phyloP scores from a whole-genome alignment of 202 grass and related monocot species.

The Tripidium arundinaceum region DNA sequence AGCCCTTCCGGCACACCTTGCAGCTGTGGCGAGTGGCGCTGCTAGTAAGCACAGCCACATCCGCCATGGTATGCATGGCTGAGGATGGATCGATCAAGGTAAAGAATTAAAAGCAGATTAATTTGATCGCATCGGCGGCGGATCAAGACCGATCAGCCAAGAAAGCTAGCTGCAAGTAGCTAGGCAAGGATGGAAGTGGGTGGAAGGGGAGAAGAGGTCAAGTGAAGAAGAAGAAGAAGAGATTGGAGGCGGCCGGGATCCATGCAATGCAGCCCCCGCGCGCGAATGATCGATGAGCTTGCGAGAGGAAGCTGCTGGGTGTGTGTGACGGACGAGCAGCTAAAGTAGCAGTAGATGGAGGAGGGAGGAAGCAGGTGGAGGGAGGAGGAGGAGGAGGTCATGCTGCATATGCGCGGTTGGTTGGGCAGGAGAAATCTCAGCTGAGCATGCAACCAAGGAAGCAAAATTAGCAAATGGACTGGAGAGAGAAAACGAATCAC shows the following conservation, averaged over 20 bases:
- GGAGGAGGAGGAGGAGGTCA: constrained; percentile 25
- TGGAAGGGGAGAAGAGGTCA: constrained; percentile 23
- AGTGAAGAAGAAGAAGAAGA: constrained; percentile 20
- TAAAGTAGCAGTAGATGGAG: constrained; percentile 46
- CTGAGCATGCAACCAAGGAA: constrained; percentile 48
- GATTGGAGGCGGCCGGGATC: neutral
- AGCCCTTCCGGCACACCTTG: constrained; percentile 59
- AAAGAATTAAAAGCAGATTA: neutral
- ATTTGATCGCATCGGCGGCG: neutral
- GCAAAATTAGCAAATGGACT: constrained; percentile 45
- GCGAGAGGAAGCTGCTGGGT: constrained; percentile 9
- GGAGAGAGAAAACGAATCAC: constrained; percentile 45
- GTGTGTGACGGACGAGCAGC: constrained; percentile 20
- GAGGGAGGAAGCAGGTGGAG: neutral
- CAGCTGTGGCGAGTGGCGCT: constrained; percentile 37
- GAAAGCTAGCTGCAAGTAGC: neutral
- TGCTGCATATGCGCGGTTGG: constrained; percentile 3
- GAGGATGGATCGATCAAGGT: neutral
- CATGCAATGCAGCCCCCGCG: neutral
- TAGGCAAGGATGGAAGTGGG: neutral
- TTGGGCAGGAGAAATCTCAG: constrained; percentile 45
- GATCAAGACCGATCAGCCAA: constrained; percentile 16
- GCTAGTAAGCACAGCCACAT: constrained; percentile 20
- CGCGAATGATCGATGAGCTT: constrained; percentile 11
- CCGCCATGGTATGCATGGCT: neutral